These are phyloP conservation scores for Cryptococcus sp. DNA, from an alignment of 1,284 basidiomycete species.

Conservation along the genomic window DNA sequence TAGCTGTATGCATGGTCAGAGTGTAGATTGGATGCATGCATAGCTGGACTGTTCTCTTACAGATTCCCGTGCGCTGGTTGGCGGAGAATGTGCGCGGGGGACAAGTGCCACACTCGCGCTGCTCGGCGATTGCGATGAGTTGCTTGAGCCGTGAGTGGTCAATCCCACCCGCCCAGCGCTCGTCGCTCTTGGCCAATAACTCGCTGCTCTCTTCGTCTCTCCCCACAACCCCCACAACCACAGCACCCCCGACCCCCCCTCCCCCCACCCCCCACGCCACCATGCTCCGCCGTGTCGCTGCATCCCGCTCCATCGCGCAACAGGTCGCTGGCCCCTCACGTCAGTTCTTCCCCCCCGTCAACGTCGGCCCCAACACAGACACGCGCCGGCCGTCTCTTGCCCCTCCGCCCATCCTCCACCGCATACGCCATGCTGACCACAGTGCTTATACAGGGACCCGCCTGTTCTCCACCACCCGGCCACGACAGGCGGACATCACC, in stretches of 20 bases:
- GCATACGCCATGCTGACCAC: neutral
- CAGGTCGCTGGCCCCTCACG: constrained; percentile 22
- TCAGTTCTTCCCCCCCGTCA: constrained; percentile 3
- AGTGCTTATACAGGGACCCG: constrained; percentile 25
- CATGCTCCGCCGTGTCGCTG: constrained; percentile 34
- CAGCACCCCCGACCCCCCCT: neutral
- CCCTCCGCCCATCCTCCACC: neutral
- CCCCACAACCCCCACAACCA: neutral
- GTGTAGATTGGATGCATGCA: neutral
- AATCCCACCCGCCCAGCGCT: too few relatives aligned
- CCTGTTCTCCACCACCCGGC: constrained; percentile 40
- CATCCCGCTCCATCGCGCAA: constrained; percentile 25
- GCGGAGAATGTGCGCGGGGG: neutral
- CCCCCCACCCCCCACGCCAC: neutral
- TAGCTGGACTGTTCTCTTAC: neutral
- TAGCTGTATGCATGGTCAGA: constrained; percentile 4
- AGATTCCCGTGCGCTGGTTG: neutral
- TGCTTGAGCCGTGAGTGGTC: too few relatives aligned
- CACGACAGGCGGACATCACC: constrained; percentile 72
- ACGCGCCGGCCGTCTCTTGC: neutral
- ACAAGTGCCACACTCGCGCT: neutral
- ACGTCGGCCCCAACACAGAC: neutral
- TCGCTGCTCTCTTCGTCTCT: neutral
- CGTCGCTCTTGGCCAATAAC: neutral
- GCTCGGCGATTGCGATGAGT: neutral